Conservation (phyloP, 1,139 yeast species). For the Suhomyces chickasaworum region DNA sequence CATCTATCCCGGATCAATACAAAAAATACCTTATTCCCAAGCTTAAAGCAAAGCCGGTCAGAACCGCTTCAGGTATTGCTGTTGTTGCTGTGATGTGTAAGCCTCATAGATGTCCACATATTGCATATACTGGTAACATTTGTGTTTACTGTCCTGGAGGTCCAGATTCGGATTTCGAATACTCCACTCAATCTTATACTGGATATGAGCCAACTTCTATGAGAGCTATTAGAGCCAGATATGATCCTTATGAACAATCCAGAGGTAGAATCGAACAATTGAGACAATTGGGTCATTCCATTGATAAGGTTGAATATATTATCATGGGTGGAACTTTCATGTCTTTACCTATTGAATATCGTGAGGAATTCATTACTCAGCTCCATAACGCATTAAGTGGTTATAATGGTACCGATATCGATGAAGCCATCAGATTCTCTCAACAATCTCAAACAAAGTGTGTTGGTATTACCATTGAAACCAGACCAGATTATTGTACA, state of each 20-base stretch:
- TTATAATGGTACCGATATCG: slow-evolving; percentile 81
- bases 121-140: slow-evolving; percentile 97
- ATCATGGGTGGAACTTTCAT: slow-evolving; percentile 99
- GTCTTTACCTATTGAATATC: slow-evolving; percentile 87
- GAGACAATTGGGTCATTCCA: slow-evolving; percentile 92
- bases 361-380: slow-evolving; percentile 86
- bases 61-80: slow-evolving; percentile 98
- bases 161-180: slow-evolving; percentile 97
- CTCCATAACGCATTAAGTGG: slow-evolving; percentile 96
- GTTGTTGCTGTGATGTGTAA: slow-evolving; percentile 99
- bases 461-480: slow-evolving; percentile 97
- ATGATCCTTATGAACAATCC: slow-evolving; percentile 98
- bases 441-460: slow-evolving; percentile 96
- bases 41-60: slow-evolving; percentile 94
- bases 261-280: slow-evolving; percentile 96
- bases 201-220: slow-evolving; percentile 99
- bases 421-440: slow-evolving; percentile 87
- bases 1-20: slow-evolving; percentile 95
- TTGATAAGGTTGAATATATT: slow-evolving; percentile 95
- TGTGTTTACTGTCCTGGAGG: slow-evolving; percentile 99
- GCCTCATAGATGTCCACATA: slow-evolving; percentile 99
- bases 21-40: slow-evolving; percentile 90
- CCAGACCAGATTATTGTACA: slow-evolving; percentile 98
- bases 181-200: slow-evolving; percentile 95
- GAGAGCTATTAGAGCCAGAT: slow-evolving; percentile 97